These are phyloP conservation scores for Cladosporium sp. DNA, from an alignment of 2,329 filamentous ascomycete species.

Conservation along the genomic window DNA sequence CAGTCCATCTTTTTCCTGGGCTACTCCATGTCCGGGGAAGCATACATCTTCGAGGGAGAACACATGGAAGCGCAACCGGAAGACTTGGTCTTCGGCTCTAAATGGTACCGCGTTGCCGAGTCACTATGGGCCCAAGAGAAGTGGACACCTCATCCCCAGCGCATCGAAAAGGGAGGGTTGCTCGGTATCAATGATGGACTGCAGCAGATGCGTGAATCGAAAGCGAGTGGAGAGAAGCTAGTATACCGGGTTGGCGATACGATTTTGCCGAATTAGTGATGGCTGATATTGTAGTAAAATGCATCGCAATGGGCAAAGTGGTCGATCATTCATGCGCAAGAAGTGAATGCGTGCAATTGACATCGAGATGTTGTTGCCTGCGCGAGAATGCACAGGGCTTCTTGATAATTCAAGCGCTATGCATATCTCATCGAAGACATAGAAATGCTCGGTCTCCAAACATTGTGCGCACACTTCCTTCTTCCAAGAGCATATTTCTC, in stretches of 20 bases:
- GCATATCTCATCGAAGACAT: slow-evolving; percentile 56
- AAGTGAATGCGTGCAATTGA: neutral
- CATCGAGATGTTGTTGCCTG: neutral
- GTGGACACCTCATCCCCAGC: slow-evolving; percentile 23
- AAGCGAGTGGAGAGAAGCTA: slow-evolving; percentile 46
- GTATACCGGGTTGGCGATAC: slow-evolving; percentile 37
- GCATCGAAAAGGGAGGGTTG: slow-evolving; percentile 41
- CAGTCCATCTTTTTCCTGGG: slow-evolving; percentile 21
- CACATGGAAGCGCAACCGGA: slow-evolving; percentile 34
- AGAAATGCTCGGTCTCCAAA: slow-evolving; percentile 83
- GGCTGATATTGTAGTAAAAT: neutral
- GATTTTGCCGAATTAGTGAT: neutral
- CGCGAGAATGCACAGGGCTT: neutral
- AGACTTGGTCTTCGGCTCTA: slow-evolving; percentile 26
- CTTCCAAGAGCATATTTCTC: slow-evolving; percentile 68
- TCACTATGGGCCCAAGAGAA: neutral
- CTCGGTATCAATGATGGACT: slow-evolving; percentile 42
- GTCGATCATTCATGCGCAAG: neutral
- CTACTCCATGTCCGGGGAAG: slow-evolving; percentile 22
- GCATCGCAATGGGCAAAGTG: slow-evolving; percentile 9
- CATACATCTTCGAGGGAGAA: slow-evolving; percentile 41
- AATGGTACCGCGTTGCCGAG: neutral
- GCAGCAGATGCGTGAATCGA: slow-evolving; percentile 40
- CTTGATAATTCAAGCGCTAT: neutral
- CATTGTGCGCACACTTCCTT: slow-evolving; percentile 67